Evolutionary conservation across 192 early-diverging fungal species (phyloP), one percentile per base, ranked within the genome.

Genomic region (Gonapodya sp.): DNA sequence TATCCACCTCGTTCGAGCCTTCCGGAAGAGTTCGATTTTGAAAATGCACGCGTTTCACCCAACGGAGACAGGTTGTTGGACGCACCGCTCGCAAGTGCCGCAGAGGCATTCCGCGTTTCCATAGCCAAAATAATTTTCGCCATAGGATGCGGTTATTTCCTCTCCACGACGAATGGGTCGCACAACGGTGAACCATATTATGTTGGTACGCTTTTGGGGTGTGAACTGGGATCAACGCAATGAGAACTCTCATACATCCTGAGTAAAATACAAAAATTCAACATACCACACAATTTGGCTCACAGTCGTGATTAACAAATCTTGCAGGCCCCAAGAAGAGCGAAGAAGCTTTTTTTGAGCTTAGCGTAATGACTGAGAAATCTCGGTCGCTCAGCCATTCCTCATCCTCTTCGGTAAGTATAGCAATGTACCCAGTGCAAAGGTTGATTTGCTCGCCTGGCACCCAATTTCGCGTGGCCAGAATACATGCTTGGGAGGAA

Each of bases 241-340:
- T 24, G 32, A 82, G n/a, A 36, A 78, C 81, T 0, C 83, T 83
- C 77, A 84, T 85, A 14, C 36, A 8, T n/a, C n/a, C n/a, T n/a
- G n/a, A n/a, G n/a, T n/a, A n/a, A n/a, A n/a, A n/a, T n/a, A n/a
- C n/a, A n/a, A n/a, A n/a, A n/a, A n/a, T n/a, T 64, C 8, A n/a
- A 33, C 64, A 1, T 81, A 88, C 87, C 82, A 87, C 83, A 79
- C 86, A 88, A 75, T 92, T 94, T 0, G 93, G 88, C 73, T 87
- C 82, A 82, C 93, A 94, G 82, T 94, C 92, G 82, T 94, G 93
- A 83, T 94, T 94, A 36, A 91, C 89, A 81, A 94, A 94, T 16
- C 93, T 86, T 0, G 91, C 93, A 0, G 93, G 93, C 24, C 93
- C 93, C 35, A 92, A 82, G 73, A 94, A 91, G 35, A 93, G 78